Evolutionary conservation across 495 filamentous ascomycete genomes (phyloP).

Genomic region (Neurospora tetrasperma): DNA sequence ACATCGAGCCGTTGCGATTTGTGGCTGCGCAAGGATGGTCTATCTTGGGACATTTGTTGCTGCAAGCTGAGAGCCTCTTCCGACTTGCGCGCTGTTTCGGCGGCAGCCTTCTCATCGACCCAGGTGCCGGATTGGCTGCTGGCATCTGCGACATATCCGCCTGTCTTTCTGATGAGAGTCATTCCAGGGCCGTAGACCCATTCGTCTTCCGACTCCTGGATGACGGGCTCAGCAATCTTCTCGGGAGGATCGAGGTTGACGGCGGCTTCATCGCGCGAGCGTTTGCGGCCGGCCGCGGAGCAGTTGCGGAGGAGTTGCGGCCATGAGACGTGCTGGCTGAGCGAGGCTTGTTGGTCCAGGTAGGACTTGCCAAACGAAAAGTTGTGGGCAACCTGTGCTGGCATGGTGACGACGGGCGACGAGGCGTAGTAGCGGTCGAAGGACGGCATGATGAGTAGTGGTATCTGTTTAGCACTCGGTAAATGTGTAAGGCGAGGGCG

Average conservation of each 20-base stretch:
- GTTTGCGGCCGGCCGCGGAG: constrained; percentile 46
- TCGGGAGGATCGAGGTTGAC: constrained; percentile 45
- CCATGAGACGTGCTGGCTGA: constrained; percentile 29
- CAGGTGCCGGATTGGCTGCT: constrained; percentile 70
- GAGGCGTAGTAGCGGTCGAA: constrained; percentile 36
- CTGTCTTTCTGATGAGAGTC: constrained; percentile 58
- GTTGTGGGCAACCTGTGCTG: constrained; percentile 35
- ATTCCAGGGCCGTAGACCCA: constrained; percentile 65
- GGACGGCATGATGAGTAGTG: constrained; percentile 29
- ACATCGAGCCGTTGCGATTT: constrained; percentile 51
- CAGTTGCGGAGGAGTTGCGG: constrained; percentile 17
- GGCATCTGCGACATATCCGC: constrained; percentile 52
- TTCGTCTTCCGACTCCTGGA: constrained; percentile 43
- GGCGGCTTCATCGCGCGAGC: constrained; percentile 53
- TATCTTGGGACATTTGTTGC: constrained; percentile 31
- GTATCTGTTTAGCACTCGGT: constrained; percentile 27
- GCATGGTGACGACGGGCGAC: constrained; percentile 43
- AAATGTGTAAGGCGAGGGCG: constrained; percentile 12
- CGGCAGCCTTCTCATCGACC: constrained; percentile 53
- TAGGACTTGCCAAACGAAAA: constrained; percentile 33
- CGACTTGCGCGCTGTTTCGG: constrained; percentile 35
- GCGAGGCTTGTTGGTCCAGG: constrained; percentile 30
- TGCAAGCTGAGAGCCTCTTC: constrained; percentile 28
- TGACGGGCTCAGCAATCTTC: constrained; percentile 30
- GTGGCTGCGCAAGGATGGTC: constrained; percentile 45